phyloP scores from a whole-genome alignment of 352 stramenopile species.

The Phytophthora quininea region DNA sequence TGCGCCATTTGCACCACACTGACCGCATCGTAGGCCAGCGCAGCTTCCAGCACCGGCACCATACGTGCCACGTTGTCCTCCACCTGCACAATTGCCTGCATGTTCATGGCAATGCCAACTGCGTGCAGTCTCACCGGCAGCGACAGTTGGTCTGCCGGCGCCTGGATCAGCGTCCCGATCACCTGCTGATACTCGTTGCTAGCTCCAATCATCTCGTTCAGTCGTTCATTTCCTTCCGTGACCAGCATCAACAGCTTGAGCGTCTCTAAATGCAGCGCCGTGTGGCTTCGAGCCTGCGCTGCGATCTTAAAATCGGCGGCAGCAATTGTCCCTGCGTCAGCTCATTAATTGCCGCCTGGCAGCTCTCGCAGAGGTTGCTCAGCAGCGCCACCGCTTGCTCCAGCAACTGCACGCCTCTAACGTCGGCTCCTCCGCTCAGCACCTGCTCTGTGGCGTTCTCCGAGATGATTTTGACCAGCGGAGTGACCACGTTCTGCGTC shows the following conservation, averaged over 20 bases:
- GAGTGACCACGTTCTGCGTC: conserved; percentile 75
- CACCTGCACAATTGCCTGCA: conserved; percentile 73
- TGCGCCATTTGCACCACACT: conserved; percentile 80
- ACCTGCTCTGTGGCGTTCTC: conserved; percentile 58
- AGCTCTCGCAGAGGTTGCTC: conserved; percentile 85
- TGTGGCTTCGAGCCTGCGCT: conserved; percentile 53
- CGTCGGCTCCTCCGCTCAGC: conserved; percentile 63
- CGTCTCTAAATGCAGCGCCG: conserved; percentile 74
- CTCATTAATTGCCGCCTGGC: conserved; percentile 79
- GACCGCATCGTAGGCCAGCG: conserved; percentile 82
- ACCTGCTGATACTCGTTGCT: conserved; percentile 70
- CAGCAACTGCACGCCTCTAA: conserved; percentile 75
- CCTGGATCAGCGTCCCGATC: conserved; percentile 72
- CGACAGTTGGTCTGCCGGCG: conserved; percentile 53
- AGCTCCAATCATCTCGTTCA: conserved; percentile 70
- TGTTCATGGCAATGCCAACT: conserved; percentile 83
- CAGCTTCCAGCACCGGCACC: conserved; percentile 69
- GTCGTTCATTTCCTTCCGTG: conserved; percentile 79
- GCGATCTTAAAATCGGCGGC: conserved; percentile 78
- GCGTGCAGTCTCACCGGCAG: conserved; percentile 61
- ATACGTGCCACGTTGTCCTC: conserved; percentile 73
- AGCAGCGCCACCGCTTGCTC: conserved; percentile 85
- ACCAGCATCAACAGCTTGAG: conserved; percentile 83
- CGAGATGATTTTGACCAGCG: conserved; percentile 73
- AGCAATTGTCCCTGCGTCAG: conserved; percentile 78